Conservation (phyloP, 2,329 filamentous ascomycete species). For the Eurotiales sp. region DNA sequence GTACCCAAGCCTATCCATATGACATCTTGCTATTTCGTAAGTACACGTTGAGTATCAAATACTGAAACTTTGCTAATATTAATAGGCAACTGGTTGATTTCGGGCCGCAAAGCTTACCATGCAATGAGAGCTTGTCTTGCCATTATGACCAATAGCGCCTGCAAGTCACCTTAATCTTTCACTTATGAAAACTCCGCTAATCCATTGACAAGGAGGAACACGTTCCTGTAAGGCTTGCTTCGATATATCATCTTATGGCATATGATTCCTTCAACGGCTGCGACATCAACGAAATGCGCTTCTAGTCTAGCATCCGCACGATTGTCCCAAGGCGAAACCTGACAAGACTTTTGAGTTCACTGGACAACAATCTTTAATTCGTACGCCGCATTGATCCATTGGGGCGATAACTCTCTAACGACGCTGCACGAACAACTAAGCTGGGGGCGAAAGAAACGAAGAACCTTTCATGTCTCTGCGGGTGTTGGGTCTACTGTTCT, state of each 20-base stretch:
- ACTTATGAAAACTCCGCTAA: neutral
- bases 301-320: slow-evolving; percentile 4
- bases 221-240: too few species aligned
- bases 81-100: slow-evolving; percentile 22
- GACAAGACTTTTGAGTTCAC: neutral
- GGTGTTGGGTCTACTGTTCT: too few species aligned
- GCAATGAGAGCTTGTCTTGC: slow-evolving; percentile 22
- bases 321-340: neutral
- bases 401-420: too few species aligned
- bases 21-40: slow-evolving; percentile 26
- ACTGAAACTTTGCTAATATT: neutral
- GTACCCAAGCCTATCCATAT: slow-evolving; percentile 16
- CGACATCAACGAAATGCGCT: slow-evolving; percentile 21
- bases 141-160: slow-evolving; percentile 12
- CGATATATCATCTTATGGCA: slow-evolving; percentile 1
- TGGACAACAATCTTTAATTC: neutral
- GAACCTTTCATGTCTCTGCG: too few species aligned
- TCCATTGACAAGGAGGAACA: too few species aligned
- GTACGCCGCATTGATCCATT: too few species aligned
- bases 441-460: too few species aligned
- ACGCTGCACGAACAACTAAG: too few species aligned
- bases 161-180: neutral
- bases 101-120: slow-evolving; percentile 20
- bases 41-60: slow-evolving; percentile 12
- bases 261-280: slow-evolving; percentile 23